Evolutionary conservation across 148 eudicot genomes (phyloP).

Genomic region (Fagopyrum homotropicum): DNA sequence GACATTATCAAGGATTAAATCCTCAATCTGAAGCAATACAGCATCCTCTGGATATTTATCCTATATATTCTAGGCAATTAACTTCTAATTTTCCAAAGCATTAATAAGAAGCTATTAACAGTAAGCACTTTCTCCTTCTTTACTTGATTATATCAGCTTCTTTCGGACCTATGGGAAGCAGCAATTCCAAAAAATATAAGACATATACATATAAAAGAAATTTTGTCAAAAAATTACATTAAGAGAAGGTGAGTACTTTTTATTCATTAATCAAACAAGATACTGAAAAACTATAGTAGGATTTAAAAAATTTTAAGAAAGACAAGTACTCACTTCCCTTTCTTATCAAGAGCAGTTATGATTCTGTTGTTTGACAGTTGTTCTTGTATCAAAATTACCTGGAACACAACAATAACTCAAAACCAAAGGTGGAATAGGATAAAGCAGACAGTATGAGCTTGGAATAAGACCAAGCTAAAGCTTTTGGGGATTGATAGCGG

Average conservation of each 20-base stretch:
- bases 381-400: slow-evolving; percentile 92
- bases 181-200: background rate
- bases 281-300: background rate
- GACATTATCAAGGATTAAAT: too few species aligned
- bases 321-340: slow-evolving; percentile 57
- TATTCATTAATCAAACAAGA: background rate
- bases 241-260: background rate
- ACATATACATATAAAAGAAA: background rate
- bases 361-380: slow-evolving; percentile 97
- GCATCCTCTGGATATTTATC: too few species aligned
- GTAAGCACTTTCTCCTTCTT: too few species aligned
- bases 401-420: slow-evolving; percentile 14
- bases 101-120: too few species aligned
- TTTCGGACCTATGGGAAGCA: background rate
- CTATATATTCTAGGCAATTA: too few species aligned
- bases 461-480: too few species aligned
- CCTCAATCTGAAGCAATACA: too few species aligned
- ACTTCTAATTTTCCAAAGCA: too few species aligned
- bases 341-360: slow-evolving; percentile 74
- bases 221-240: background rate
- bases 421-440: too few species aligned
- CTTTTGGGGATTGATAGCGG: background rate
- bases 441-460: too few species aligned
- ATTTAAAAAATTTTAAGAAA: background rate
- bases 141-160: too few species aligned